phyloP scores from a whole-genome alignment of 2,329 filamentous ascomycete species.

The Pleurostoma richardsiae region DNA sequence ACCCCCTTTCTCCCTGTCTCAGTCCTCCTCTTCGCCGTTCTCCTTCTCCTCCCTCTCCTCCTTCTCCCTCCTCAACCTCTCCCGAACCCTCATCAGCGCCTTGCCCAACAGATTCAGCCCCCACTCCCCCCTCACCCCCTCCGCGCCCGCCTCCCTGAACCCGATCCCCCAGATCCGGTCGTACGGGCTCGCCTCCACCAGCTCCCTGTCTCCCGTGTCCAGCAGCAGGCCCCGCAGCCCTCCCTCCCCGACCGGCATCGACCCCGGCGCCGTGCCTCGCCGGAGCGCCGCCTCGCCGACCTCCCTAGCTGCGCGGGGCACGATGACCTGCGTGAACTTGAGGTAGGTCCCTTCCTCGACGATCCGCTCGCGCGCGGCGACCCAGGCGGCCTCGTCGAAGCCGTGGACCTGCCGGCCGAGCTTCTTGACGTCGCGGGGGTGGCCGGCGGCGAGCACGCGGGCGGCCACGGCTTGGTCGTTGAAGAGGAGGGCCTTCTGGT shows the following conservation, averaged over 20 bases:
- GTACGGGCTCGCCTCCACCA: conserved; percentile 57
- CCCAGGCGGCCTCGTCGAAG: conserved; percentile 50
- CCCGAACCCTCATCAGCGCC: conserved; percentile 53
- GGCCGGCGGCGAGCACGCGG: conserved; percentile 39
- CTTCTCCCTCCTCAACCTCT: conserved; percentile 39
- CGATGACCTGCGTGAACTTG: conserved; percentile 50
- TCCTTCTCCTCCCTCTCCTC: conserved; percentile 1
- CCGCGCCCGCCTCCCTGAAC: conserved; percentile 46
- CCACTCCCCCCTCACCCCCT: conserved; percentile 43
- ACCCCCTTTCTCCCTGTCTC: too few species aligned
- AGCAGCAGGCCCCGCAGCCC: conserved; percentile 44
- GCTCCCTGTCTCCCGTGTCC: conserved; percentile 51
- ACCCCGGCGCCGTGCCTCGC: conserved; percentile 11
- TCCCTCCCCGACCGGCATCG: conserved; percentile 24
- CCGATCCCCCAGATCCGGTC: conserved; percentile 66
- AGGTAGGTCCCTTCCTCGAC: conserved; percentile 52
- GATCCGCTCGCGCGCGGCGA: conserved; percentile 42
- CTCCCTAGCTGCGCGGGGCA: too few species aligned
- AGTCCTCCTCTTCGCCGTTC: conserved; percentile 2
- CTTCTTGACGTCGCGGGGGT: conserved; percentile 42
- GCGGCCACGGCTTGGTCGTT: conserved; percentile 34
- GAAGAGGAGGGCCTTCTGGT: conserved; percentile 47
- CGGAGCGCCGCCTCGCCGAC: conserved; percentile 17
- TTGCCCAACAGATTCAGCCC: conserved; percentile 61
- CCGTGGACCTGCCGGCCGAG: conserved; percentile 50